A percentile compares a stretch with the other conserved stretches of the same genome.
Evolutionary conservation across 345 rosid genomes (phyloP).

Genomic region (Draba incana): DNA sequence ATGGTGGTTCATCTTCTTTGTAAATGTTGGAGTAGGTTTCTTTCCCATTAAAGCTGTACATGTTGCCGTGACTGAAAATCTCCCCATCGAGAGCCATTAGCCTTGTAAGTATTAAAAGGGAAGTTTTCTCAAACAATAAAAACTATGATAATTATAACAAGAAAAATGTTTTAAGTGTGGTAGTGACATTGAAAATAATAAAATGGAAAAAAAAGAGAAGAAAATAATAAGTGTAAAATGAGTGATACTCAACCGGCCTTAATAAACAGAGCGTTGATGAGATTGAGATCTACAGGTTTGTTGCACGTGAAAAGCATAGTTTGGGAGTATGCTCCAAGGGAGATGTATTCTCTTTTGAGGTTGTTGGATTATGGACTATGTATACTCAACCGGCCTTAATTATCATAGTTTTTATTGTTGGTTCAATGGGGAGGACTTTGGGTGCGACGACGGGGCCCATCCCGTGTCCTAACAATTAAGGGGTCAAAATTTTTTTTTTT

Average conservation of each 20-base stretch:
- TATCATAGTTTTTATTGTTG: too few relatives aligned
- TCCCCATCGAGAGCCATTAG: constrained; percentile 79
- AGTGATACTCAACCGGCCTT: not conserved
- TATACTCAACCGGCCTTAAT: too few relatives aligned
- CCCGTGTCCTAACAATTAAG: too few relatives aligned
- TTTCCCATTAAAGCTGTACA: constrained; percentile 45
- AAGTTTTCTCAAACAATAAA: not conserved
- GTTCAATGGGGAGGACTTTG: too few relatives aligned
- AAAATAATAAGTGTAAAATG: constrained; percentile 12
- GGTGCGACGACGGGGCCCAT: too few relatives aligned
- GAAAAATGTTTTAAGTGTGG: constrained; percentile 15
- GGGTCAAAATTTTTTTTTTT: too few relatives aligned
- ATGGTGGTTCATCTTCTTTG: constrained; percentile 30
- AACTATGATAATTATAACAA: not conserved
- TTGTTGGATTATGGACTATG: constrained; percentile 28
- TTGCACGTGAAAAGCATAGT: constrained; percentile 44
- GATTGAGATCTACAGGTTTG: constrained; percentile 30
- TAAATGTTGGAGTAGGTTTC: constrained; percentile 54
- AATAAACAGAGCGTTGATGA: constrained; percentile 28
- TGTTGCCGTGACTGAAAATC: constrained; percentile 53
- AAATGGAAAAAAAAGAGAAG: not conserved
- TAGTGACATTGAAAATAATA: not conserved
- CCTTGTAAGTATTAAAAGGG: constrained; percentile 3
- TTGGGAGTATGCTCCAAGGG: constrained; percentile 45
- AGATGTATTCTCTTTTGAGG: constrained; percentile 41